Conservation (phyloP, 2,329 filamentous ascomycete species). For the Sclerotinia glacialis region DNA sequence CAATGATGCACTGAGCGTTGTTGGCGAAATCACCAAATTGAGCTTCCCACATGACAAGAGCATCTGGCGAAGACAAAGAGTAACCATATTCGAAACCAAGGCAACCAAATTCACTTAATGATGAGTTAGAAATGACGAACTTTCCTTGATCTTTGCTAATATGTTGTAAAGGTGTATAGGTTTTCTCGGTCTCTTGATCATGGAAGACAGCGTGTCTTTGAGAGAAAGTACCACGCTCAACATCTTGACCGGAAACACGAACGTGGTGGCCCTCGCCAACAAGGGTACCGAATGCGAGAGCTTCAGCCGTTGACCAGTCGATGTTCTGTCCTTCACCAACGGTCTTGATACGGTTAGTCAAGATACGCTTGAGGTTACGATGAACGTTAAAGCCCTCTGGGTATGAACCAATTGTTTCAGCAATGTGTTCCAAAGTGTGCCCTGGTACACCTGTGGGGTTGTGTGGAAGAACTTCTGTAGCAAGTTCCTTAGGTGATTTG, state of each 20-base stretch:
- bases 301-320: constrained; percentile 96
- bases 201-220: constrained; percentile 97
- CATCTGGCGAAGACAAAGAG: constrained; percentile 93
- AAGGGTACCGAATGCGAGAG: constrained; percentile 87
- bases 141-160: constrained; percentile 88
- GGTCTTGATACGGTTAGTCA: constrained; percentile 84
- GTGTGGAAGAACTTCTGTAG: constrained; percentile 90
- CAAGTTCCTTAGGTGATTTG: constrained; percentile 97
- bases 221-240: constrained; percentile 98
- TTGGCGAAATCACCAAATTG: constrained; percentile 99
- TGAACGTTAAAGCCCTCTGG: constrained; percentile 88
- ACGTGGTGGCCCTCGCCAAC: constrained; percentile 95
- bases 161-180: constrained; percentile 89
- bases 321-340: constrained; percentile 90
- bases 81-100: constrained; percentile 99
- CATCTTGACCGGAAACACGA: constrained; percentile 96
- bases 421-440: constrained; percentile 76
- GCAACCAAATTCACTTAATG: constrained; percentile 65
- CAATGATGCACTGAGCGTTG: constrained; percentile 98
- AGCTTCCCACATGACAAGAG: constrained; percentile 98
- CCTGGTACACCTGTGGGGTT: constrained; percentile 76
- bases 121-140: constrained; percentile 97
- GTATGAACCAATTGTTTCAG: constrained; percentile 69
- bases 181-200: constrained; percentile 91
- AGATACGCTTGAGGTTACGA: constrained; percentile 95